Evolutionary conservation across 208 protist species (phyloP).

Genomic region (Acanthamoeba triangularis): DNA sequence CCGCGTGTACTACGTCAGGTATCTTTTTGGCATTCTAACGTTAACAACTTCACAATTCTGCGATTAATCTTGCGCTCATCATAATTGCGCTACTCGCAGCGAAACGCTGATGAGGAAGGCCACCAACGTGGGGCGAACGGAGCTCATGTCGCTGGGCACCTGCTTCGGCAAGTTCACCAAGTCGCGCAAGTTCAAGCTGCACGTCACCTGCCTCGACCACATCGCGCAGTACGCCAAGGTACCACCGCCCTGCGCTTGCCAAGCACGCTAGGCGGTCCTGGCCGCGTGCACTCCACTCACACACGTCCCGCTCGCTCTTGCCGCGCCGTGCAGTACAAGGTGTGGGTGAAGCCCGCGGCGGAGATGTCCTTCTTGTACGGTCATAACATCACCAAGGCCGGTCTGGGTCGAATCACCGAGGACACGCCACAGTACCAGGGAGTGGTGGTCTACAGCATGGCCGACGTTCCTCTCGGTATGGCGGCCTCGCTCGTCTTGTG

Average conservation of each 20-base stretch:
- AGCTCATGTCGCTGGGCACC: conserved; percentile 90
- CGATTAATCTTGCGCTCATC: neutral
- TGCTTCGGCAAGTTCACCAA: conserved; percentile 96
- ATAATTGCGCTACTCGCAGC: neutral
- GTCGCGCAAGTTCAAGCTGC: conserved; percentile 93
- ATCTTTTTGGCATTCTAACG: neutral
- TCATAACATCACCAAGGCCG: conserved; percentile 98
- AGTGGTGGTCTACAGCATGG: conserved; percentile 98
- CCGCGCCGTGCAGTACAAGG: conserved; percentile 94
- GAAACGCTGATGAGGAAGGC: conserved; percentile 86
- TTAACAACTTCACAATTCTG: neutral
- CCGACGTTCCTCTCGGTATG: conserved; percentile 96
- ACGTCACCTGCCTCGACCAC: conserved; percentile 94
- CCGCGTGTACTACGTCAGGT: conserved; percentile 94
- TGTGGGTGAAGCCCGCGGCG: conserved; percentile 99
- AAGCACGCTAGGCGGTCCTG: too few species aligned
- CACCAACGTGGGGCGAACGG: conserved; percentile 86
- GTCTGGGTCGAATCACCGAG: conserved; percentile 99
- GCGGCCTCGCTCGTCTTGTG: neutral
- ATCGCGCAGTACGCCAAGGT: conserved; percentile 93
- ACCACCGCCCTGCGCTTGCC: neutral
- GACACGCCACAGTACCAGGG: conserved; percentile 97
- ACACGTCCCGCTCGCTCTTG: neutral
- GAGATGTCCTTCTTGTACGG: conserved; percentile 99
- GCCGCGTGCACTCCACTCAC: neutral